Evolutionary conservation across 1,284 basidiomycete species (phyloP), one percentile per base, ranked within the genome.

Genomic region (Lentinula novae-zelandiae): DNA sequence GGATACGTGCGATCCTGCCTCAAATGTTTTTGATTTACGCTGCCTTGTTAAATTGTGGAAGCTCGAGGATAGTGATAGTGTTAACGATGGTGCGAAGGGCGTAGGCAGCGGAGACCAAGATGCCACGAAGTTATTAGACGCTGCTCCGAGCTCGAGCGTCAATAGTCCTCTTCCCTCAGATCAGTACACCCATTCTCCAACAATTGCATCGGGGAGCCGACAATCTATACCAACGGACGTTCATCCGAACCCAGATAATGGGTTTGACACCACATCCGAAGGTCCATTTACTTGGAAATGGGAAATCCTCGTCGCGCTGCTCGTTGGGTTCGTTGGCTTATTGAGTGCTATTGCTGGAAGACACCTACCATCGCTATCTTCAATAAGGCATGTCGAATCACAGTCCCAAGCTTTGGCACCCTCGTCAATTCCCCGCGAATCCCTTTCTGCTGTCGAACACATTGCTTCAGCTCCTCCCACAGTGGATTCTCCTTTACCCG

Each of bases 41-140:
- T 91, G 89, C 69, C 71, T 88, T 4, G 80, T 82, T 12, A 89
- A 89, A 36, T 78, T 87, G 51, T 76, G 82, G 12, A 74, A 71
- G 27, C 70, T 89, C 17, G 82, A 84, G 62, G 74, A 72, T 13
- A 72, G 71, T 2, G 74, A 27, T 33, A 22, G 10, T 20, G 33
- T 15, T 52, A 7, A 3, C 3, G 27, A 8, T 27, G 53, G 38
- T 53, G 7, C 9, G 73, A 60, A 67, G 76, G 68, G 73, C 69
- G 65, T 69, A 75, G 57, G 68, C 79, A 10, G 64, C 78, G 20
- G 77, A 36, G 34, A 6, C 10, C 36, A 22, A 42, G 22, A 10
- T 27, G 2, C 44, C n/a, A n/a, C 50, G 10, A 58, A 31, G 40
- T 20, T 57, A 13, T 48, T 60, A 52, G 62, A 57, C 53, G 51